These are phyloP conservation scores for Withania somnifera DNA, from an alignment of 305 asterid species.

Conservation along the genomic window DNA sequence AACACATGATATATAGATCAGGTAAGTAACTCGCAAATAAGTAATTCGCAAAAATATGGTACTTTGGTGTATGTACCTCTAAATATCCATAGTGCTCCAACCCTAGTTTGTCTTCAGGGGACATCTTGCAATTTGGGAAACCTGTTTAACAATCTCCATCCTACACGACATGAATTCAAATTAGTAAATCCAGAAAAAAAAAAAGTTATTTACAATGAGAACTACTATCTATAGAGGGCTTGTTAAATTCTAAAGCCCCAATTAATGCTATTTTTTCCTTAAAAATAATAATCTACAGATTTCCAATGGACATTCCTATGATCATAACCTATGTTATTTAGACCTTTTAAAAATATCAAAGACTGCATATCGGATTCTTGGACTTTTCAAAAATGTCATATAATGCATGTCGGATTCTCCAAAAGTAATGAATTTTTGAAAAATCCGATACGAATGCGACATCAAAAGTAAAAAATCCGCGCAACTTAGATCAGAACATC, in stretches of 20 bases:
- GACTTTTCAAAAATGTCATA: too few species aligned
- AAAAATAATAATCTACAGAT: neutral
- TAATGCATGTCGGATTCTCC: too few species aligned
- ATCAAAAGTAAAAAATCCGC: too few species aligned
- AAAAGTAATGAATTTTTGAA: too few species aligned
- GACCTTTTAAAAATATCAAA: too few species aligned
- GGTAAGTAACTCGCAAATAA: neutral
- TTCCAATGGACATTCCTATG: neutral
- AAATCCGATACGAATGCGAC: too few species aligned
- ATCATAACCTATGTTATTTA: too few species aligned
- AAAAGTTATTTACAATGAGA: too few species aligned
- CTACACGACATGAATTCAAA: neutral
- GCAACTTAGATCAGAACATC: too few species aligned
- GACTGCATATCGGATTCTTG: too few species aligned
- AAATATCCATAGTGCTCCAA: neutral
- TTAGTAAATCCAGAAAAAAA: neutral
- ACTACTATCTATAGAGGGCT: neutral
- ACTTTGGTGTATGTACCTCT: neutral
- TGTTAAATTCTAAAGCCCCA: neutral
- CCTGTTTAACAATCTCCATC: neutral
- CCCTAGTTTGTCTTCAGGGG: neutral
- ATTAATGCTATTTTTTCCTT: neutral
- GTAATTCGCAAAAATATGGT: neutral
- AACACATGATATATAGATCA: too few species aligned
- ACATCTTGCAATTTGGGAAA: neutral